Evolutionary conservation across 768 basidiomycete species (phyloP).

Genomic region (Rickenella mellea): DNA sequence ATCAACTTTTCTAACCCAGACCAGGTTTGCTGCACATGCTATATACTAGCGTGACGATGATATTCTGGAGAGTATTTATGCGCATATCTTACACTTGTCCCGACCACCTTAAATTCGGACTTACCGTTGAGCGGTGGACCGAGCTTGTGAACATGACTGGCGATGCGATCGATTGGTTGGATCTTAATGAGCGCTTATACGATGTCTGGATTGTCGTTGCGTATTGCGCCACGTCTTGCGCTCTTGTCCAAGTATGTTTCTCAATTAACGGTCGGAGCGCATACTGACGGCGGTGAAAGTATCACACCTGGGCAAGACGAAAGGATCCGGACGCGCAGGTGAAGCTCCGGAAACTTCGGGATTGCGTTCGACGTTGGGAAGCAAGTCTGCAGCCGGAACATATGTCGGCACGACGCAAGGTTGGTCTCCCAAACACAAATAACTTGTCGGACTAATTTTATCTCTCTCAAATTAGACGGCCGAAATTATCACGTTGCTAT

Average conservation of each 20-base stretch:
- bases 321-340: slow-evolving; percentile 66
- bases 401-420: slow-evolving; percentile 89
- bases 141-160: slow-evolving; percentile 62
- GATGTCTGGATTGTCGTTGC: slow-evolving; percentile 84
- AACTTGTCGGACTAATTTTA: not conserved
- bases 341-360: slow-evolving; percentile 71
- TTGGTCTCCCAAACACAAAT: slow-evolving; percentile 21
- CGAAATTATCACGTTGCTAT: slow-evolving; percentile 85
- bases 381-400: slow-evolving; percentile 81
- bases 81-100: slow-evolving; percentile 91
- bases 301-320: slow-evolving; percentile 87
- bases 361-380: slow-evolving; percentile 85
- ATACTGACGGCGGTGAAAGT: slow-evolving; percentile 34
- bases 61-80: slow-evolving; percentile 99
- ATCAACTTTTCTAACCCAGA: slow-evolving; percentile 1
- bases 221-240: slow-evolving; percentile 82
- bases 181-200: slow-evolving; percentile 67
- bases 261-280: not conserved
- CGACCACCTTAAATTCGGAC: slow-evolving; percentile 75
- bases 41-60: slow-evolving; percentile 86
- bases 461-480: slow-evolving; percentile 47
- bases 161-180: slow-evolving; percentile 86
- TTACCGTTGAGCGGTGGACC: slow-evolving; percentile 76
- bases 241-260: slow-evolving; percentile 72
- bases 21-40: slow-evolving; percentile 81